A percentile compares a stretch with the other conserved stretches of the same genome.
Evolutionary conservation across 1,284 basidiomycete species (phyloP).

Genomic region (Puccinia coronata): DNA sequence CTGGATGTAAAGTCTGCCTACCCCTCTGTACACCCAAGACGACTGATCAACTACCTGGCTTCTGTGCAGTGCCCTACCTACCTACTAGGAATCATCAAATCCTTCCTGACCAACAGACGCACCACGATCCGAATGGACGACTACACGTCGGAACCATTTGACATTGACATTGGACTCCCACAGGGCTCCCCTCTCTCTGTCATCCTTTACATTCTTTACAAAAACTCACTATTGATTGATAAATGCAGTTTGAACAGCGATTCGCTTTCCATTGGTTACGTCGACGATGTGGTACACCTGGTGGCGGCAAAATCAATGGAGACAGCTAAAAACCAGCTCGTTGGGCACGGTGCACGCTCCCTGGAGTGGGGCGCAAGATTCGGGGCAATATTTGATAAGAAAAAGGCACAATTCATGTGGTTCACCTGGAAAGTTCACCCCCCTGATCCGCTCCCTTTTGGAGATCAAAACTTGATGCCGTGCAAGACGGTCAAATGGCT

Average conservation of each 20-base stretch:
- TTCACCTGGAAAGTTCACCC: background rate
- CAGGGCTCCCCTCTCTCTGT: slow-evolving; percentile 30
- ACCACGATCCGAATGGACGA: background rate
- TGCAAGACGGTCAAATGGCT: background rate
- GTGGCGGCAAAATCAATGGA: background rate
- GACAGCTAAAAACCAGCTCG: background rate
- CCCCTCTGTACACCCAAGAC: slow-evolving; percentile 2
- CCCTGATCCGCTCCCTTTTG: background rate
- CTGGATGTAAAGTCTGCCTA: slow-evolving; percentile 38
- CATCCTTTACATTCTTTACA: slow-evolving; percentile 24
- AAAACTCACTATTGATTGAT: background rate
- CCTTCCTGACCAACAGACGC: background rate
- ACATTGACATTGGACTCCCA: background rate
- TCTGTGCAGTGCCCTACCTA: background rate
- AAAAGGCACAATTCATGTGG: background rate
- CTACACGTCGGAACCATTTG: background rate
- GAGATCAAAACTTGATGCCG: too few species aligned
- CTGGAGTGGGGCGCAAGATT: background rate
- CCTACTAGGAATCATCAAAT: background rate
- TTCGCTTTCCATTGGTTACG: slow-evolving; percentile 14
- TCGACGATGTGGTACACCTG: slow-evolving; percentile 16
- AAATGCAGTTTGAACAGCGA: background rate
- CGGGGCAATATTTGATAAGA: background rate
- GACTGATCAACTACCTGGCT: background rate
- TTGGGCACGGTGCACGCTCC: background rate